phyloP scores from a whole-genome alignment of 2,329 filamentous ascomycete species.

The Zalaria sp. region DNA sequence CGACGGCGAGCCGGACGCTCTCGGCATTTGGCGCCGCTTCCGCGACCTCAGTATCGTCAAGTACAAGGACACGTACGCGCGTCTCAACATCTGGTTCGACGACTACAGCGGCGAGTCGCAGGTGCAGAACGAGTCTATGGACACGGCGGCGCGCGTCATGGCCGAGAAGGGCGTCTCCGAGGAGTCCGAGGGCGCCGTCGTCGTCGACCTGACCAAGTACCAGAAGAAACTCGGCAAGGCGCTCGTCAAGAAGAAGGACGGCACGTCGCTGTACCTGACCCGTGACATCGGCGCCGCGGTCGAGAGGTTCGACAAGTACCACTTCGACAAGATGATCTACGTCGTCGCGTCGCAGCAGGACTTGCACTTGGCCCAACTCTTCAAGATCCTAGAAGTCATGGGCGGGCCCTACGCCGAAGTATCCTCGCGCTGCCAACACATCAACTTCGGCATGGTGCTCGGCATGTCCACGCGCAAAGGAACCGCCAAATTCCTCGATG shows the following conservation, averaged over 20 bases:
- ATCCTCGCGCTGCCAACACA: conserved; percentile 44
- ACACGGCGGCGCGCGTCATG: conserved; percentile 43
- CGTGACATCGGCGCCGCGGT: conserved; percentile 54
- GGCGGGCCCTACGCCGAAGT: conserved; percentile 41
- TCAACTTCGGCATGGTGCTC: conserved; percentile 54
- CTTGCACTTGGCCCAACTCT: conserved; percentile 48
- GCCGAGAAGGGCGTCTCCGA: conserved; percentile 47
- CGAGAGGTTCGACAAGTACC: conserved; percentile 46
- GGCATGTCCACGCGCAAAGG: conserved; percentile 53
- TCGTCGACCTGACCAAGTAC: conserved; percentile 58
- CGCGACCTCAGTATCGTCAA: conserved; percentile 49
- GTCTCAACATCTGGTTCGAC: conserved; percentile 51
- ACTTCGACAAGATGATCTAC: conserved; percentile 57
- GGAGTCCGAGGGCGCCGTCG: conserved; percentile 49
- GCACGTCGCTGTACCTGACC: conserved; percentile 54
- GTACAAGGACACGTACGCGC: conserved; percentile 49
- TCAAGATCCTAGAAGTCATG: conserved; percentile 50
- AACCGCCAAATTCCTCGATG: conserved; percentile 30
- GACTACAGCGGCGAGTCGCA: conserved; percentile 58
- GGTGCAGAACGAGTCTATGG: conserved; percentile 48
- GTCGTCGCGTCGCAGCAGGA: conserved; percentile 52
- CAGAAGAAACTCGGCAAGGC: conserved; percentile 55
- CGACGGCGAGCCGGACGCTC: conserved; percentile 43
- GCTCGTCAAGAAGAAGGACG: conserved; percentile 52
- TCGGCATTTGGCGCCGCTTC: conserved; percentile 50